Evolutionary conservation across 805 yeast genomes (phyloP), one percentile per base, ranked within the genome.

Genomic region (Metschnikowia continentalis): DNA sequence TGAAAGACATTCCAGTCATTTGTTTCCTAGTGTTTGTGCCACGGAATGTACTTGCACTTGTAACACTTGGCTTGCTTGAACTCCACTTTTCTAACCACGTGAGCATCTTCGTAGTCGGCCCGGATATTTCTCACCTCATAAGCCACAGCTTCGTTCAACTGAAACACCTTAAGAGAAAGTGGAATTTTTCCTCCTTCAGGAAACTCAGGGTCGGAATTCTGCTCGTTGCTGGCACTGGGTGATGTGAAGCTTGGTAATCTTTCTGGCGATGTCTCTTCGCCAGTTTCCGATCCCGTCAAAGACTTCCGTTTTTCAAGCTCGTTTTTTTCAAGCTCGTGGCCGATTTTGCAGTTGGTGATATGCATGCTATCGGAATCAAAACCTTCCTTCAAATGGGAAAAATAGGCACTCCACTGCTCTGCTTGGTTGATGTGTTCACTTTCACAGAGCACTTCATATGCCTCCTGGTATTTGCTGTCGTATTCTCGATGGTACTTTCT

Each of bases 141-240:
- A 3, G 59, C 59, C 32, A 54, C 59, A 20, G 47, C 45, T 26
- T 55, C 59, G 41, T 55, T 55, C 30, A 55, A 32, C 51, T 52
- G 50, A 30, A 48, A 53, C 15, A 53, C 49, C 36, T 48, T 53
- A 14, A 47, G 44, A 6, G 52, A 46, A 20, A 47, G 44, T 17
- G 54, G 51, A 30, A 53, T 47, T 23, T 44, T 46, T 6, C 17
- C 39, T 13, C 32, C 33, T 35, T 22, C 20, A 15, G 22, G 40
- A 10, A 35, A 20, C 15, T 35, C 46, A 4, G 20, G 14, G 8
- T 42, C 32, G 8, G 17, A 20, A 5, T 33, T 32, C 6, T 20
- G 38, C 14, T 17, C 32, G 10, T 42, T 19, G 38, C 38, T 22
- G 11, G 19, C 22, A 19, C 45, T 42, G 8, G 46, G 37, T 7